These are phyloP conservation scores for Pelargonium citronellum DNA, from an alignment of 441 rosid genomes.

Conservation along the genomic window DNA sequence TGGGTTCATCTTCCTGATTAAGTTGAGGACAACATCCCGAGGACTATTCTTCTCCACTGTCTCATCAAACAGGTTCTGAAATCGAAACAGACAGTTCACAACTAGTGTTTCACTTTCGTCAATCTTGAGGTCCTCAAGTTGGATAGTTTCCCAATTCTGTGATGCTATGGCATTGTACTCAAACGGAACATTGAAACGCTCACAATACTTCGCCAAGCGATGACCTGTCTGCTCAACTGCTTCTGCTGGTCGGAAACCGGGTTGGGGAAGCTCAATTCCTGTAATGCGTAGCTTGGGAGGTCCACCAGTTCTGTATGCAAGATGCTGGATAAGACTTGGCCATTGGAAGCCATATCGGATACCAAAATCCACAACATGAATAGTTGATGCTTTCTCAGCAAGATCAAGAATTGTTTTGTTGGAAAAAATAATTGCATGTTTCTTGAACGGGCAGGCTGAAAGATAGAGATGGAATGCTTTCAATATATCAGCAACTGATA, in stretches of 20 bases:
- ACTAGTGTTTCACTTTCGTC: constrained; percentile 46
- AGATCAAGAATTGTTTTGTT: constrained; percentile 37
- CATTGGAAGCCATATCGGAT: constrained; percentile 71
- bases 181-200: constrained; percentile 4
- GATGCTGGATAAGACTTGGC: constrained; percentile 62
- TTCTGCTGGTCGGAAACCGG: constrained; percentile 8
- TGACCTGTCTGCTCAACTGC: neutral
- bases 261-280: constrained; percentile 3
- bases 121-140: constrained; percentile 60
- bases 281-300: constrained; percentile 10
- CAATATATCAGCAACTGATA: constrained; percentile 51
- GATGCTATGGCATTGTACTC: constrained; percentile 6
- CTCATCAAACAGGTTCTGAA: constrained; percentile 65
- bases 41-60: constrained; percentile 64
- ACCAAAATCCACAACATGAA: constrained; percentile 75
- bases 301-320: constrained; percentile 11
- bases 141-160: constrained; percentile 61
- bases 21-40: constrained; percentile 49
- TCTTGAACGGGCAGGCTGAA: constrained; percentile 47
- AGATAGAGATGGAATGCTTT: constrained; percentile 56
- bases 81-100: constrained; percentile 65
- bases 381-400: constrained; percentile 45
- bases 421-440: constrained; percentile 42
- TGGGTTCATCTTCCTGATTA: constrained; percentile 60
- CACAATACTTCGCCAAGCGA: constrained; percentile 2